These are phyloP conservation scores for Boletus patriciae DNA, from an alignment of 768 basidiomycete species.

Conservation along the genomic window DNA sequence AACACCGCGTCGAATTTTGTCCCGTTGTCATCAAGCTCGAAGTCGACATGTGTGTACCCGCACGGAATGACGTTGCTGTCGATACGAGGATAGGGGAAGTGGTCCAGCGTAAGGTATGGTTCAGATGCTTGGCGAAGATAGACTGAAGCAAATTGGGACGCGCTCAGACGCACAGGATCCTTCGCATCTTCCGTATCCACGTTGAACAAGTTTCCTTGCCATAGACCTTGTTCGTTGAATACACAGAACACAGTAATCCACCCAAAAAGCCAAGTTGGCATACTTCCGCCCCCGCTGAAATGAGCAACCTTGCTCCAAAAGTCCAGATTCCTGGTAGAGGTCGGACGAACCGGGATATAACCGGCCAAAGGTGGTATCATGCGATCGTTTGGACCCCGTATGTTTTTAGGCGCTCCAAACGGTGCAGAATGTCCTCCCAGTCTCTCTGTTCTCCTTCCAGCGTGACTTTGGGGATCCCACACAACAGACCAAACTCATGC, in stretches of 20 bases:
- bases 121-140: not conserved
- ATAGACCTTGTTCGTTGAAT: not conserved
- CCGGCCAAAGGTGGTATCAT: conserved; percentile 30
- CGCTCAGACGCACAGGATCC: not conserved
- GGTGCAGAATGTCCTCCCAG: conserved; percentile 29
- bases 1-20: not conserved
- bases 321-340: not conserved
- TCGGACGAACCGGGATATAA: conserved; percentile 31
- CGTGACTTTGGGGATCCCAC: not conserved
- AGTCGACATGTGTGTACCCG: not conserved
- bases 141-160: not conserved
- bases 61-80: not conserved
- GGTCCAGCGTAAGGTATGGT: not conserved
- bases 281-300: not conserved
- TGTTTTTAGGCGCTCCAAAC: conserved; percentile 38
- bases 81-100: not conserved
- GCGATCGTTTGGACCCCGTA: conserved; percentile 29
- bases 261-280: not conserved
- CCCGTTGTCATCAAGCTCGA: not conserved
- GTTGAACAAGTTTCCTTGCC: not conserved
- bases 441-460: conserved; percentile 30
- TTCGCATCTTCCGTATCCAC: not conserved
- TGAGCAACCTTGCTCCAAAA: not conserved
- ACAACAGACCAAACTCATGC: not conserved
- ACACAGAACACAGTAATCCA: not conserved